phyloP scores from a whole-genome alignment of 2,329 filamentous ascomycete species.

The Cadophora sp. region DNA sequence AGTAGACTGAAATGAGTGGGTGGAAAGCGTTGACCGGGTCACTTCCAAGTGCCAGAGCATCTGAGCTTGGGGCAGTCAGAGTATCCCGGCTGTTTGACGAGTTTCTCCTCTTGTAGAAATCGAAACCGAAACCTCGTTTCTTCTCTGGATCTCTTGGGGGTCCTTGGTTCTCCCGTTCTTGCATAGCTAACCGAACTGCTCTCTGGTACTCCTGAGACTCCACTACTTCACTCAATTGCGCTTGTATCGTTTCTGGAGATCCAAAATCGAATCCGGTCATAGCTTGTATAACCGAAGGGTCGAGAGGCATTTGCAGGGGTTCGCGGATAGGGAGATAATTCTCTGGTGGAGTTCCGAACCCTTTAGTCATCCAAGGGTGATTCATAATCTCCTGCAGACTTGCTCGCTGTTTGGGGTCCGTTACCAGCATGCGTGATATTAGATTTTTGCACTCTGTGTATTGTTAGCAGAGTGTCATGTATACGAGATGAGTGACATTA shows the following conservation, averaged over 20 bases:
- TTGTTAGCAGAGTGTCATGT: slow-evolving; percentile 27
- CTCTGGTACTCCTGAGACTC: slow-evolving; percentile 94
- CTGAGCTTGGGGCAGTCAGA: slow-evolving; percentile 80
- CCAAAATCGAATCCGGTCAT: slow-evolving; percentile 99
- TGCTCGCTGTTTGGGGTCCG: slow-evolving; percentile 86
- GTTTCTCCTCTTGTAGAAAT: slow-evolving; percentile 95
- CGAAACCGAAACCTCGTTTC: slow-evolving; percentile 85
- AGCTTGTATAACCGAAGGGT: slow-evolving; percentile 81
- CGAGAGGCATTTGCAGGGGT: slow-evolving; percentile 83
- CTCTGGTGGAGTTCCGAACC: slow-evolving; percentile 84
- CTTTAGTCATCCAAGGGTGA: slow-evolving; percentile 96
- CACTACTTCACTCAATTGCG: slow-evolving; percentile 83
- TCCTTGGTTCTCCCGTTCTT: slow-evolving; percentile 67
- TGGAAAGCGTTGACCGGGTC: slow-evolving; percentile 95
- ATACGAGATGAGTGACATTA: slow-evolving; percentile 53
- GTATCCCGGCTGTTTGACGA: slow-evolving; percentile 90
- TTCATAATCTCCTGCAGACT: slow-evolving; percentile 90
- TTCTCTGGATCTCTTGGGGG: slow-evolving; percentile 72
- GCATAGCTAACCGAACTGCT: slow-evolving; percentile 74
- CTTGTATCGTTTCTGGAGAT: slow-evolving; percentile 79
- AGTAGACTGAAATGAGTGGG: slow-evolving; percentile 92
- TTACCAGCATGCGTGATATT: slow-evolving; percentile 94
- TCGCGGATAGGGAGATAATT: slow-evolving; percentile 87
- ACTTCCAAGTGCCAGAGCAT: slow-evolving; percentile 80
- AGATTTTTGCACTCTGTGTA: slow-evolving; percentile 86